phyloP scores from a whole-genome alignment of 2,329 filamentous ascomycete genomes.

The Colletotrichum spaethianum region DNA sequence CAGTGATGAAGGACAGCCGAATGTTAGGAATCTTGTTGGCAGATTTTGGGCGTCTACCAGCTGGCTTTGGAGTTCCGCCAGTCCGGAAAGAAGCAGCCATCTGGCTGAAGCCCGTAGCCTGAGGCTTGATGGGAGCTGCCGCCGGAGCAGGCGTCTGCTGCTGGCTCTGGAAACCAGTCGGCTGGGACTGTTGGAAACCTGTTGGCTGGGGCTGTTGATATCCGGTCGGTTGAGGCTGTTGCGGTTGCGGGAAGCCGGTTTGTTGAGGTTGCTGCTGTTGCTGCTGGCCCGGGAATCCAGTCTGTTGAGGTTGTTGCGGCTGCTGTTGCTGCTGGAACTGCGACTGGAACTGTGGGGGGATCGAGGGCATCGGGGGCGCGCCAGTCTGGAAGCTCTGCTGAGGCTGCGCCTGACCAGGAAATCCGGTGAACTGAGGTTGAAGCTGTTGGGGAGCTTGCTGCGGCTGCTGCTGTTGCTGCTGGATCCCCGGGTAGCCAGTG shows the following conservation, averaged over 20 bases:
- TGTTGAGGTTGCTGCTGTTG: constrained; percentile 59
- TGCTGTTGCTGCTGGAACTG: constrained; percentile 70
- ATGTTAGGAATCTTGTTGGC: constrained; percentile 91
- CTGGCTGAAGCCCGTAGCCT: constrained; percentile 75
- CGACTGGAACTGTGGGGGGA: constrained; percentile 72
- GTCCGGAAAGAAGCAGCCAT: constrained; percentile 78
- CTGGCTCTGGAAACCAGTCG: constrained; percentile 63
- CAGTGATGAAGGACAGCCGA: constrained; percentile 94
- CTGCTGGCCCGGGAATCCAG: constrained; percentile 59
- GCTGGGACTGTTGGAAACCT: constrained; percentile 61
- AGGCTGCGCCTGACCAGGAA: constrained; percentile 57
- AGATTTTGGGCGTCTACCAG: constrained; percentile 64
- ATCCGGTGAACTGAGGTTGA: constrained; percentile 63
- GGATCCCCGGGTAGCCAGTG: constrained; percentile 71
- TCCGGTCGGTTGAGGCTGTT: constrained; percentile 55
- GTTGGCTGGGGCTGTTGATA: constrained; percentile 61
- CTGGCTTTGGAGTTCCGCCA: constrained; percentile 59
- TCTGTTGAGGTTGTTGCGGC: constrained; percentile 63
- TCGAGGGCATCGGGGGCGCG: constrained; percentile 71
- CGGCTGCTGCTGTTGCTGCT: constrained; percentile 69
- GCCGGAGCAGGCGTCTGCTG: constrained; percentile 66
- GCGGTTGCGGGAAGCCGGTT: constrained; percentile 60
- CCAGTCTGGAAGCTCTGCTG: constrained; percentile 75
- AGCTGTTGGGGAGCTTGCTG: constrained; percentile 72
- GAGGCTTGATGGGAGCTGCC: constrained; percentile 72